These are phyloP conservation scores for Rhizopus sp. DNA, from an alignment of 371 early-diverging fungal species.

Conservation along the genomic window DNA sequence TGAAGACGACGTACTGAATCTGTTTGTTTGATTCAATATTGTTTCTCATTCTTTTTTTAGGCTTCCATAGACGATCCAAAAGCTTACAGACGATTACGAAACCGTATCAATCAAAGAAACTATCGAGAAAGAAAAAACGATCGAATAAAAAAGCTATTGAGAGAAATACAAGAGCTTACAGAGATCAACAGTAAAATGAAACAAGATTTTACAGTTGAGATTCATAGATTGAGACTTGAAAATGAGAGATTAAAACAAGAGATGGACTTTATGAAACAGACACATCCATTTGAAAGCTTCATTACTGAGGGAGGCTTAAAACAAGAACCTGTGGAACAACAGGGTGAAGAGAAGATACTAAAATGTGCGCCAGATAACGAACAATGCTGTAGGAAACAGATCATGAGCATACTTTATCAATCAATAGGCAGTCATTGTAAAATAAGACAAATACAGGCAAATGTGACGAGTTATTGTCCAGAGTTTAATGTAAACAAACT, in stretches of 20 bases:
- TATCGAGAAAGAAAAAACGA: slow-evolving; percentile 1
- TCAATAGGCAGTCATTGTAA: slow-evolving; percentile 13
- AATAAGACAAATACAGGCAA: slow-evolving; percentile 20
- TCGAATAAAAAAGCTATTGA: neutral
- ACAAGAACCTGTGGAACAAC: neutral
- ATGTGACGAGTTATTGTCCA: slow-evolving; percentile 25
- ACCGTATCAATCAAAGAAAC: neutral
- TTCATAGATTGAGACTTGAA: neutral
- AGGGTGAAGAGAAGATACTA: slow-evolving; percentile 4
- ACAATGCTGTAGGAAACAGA: slow-evolving; percentile 11
- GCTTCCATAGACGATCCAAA: neutral
- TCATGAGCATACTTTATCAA: slow-evolving; percentile 4
- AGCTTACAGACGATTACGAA: neutral
- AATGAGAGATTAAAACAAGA: neutral
- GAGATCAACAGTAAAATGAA: neutral
- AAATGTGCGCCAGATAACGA: slow-evolving; percentile 19
- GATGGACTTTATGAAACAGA: neutral
- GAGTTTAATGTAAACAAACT: slow-evolving; percentile 30
- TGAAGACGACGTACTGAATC: neutral
- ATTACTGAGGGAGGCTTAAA: neutral
- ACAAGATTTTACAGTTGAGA: neutral
- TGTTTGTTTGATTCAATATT: neutral
- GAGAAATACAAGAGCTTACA: neutral
- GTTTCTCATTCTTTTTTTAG: neutral
- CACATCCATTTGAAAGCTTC: neutral